Percentiles rank a stretch among this genome's conserved stretches.
phyloP scores from a whole-genome alignment of 306 rosid species.

The Rosa multiflora region DNA sequence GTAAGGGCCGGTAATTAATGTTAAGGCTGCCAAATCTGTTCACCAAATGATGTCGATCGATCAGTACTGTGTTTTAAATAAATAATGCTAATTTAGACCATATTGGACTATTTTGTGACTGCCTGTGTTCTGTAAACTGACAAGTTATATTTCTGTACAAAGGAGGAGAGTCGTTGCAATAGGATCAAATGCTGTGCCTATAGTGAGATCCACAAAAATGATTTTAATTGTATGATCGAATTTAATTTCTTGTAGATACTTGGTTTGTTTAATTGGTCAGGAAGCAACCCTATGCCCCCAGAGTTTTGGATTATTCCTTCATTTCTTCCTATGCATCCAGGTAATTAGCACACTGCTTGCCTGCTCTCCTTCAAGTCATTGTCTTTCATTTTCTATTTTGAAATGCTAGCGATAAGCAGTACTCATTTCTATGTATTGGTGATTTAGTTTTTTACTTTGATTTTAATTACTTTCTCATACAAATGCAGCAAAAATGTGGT shows the following conservation, averaged over 20 bases:
- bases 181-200: too few relatives aligned
- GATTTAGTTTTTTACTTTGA: too few relatives aligned
- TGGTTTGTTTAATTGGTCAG: slow-evolving; percentile 69
- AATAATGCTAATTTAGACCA: too few relatives aligned
- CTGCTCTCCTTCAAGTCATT: neutral
- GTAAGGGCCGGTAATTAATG: slow-evolving; percentile 20
- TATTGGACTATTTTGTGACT: too few relatives aligned
- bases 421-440: neutral
- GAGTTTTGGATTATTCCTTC: slow-evolving; percentile 84
- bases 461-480: neutral
- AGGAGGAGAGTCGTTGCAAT: too few relatives aligned
- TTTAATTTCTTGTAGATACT: slow-evolving; percentile 33
- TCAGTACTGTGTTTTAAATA: too few relatives aligned
- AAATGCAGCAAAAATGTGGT: slow-evolving; percentile 67
- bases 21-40: neutral
- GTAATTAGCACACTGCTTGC: slow-evolving; percentile 10
- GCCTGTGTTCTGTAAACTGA: too few relatives aligned
- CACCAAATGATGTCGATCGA: neutral
- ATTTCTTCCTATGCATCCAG: slow-evolving; percentile 72
- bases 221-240: neutral
- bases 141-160: too few relatives aligned
- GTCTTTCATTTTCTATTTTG: neutral
- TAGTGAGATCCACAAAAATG: too few relatives aligned
- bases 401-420: neutral
- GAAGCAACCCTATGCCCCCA: slow-evolving; percentile 85